Evolutionary conservation across 768 basidiomycete species (phyloP).

Genomic region (Tremella fuciformis): DNA sequence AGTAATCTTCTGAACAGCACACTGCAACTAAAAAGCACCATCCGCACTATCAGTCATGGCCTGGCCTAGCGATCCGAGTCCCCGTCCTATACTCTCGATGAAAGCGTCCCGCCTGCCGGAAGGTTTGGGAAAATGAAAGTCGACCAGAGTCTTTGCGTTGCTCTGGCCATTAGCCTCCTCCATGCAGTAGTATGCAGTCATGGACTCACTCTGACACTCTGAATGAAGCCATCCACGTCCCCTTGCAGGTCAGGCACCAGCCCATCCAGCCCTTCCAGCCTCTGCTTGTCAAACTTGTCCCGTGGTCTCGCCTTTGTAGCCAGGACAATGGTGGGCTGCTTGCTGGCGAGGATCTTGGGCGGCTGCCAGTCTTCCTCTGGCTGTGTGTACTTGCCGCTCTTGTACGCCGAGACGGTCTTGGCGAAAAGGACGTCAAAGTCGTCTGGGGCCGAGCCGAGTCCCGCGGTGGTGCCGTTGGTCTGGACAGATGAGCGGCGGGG

Average conservation of each 20-base stretch:
- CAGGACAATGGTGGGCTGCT: conserved; percentile 14
- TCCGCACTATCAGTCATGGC: conserved; percentile 25
- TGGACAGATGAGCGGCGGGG: background rate
- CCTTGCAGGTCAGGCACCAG: conserved; percentile 20
- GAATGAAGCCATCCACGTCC: conserved; percentile 25
- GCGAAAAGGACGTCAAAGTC: conserved; percentile 2
- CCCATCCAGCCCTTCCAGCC: conserved; percentile 27
- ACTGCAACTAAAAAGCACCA: conserved; percentile 13
- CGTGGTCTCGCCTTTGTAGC: conserved; percentile 6
- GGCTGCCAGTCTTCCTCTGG: conserved; percentile 17
- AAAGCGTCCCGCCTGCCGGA: conserved; percentile 27
- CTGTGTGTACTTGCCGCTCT: background rate
- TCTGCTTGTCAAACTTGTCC: conserved; percentile 17
- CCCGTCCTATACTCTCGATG: conserved; percentile 29
- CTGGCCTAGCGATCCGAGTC: conserved; percentile 21
- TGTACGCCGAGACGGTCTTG: conserved; percentile 5
- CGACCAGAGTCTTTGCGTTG: conserved; percentile 20
- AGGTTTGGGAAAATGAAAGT: conserved; percentile 18
- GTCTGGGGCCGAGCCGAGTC: background rate
- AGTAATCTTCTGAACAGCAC: background rate
- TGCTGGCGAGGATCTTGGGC: conserved; percentile 11
- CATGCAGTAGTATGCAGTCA: background rate
- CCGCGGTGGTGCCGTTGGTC: background rate
- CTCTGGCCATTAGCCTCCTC: background rate
- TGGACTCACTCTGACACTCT: conserved; percentile 28